phyloP scores from a whole-genome alignment of 148 eudicot genomes.

The Drosera capensis region DNA sequence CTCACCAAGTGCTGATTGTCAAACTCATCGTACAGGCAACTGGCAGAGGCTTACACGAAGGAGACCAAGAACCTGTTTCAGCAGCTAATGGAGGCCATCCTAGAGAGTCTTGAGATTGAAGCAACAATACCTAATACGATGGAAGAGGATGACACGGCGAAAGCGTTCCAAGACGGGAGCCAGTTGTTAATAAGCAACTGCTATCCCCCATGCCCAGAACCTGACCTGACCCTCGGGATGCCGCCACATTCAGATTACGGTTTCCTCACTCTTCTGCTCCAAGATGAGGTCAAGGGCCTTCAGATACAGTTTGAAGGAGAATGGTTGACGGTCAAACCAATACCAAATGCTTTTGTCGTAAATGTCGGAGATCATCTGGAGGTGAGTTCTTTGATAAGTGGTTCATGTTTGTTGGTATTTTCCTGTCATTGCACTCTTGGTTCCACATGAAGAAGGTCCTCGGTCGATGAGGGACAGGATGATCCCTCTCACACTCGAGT shows the following conservation, averaged over 20 bases:
- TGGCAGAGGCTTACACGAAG: conserved; percentile 34
- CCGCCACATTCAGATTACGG: conserved; percentile 94
- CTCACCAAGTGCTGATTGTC: neutral
- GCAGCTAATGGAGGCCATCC: conserved; percentile 52
- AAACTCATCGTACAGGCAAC: conserved; percentile 28
- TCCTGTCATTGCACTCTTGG: neutral
- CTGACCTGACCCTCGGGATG: conserved; percentile 64
- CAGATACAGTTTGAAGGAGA: conserved; percentile 41
- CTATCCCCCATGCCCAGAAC: conserved; percentile 81
- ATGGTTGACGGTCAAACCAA: conserved; percentile 69
- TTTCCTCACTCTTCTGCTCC: conserved; percentile 73
- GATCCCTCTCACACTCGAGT: too few relatives aligned
- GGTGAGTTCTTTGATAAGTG: conserved; percentile 37
- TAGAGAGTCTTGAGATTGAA: conserved; percentile 46
- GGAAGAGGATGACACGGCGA: conserved; percentile 6
- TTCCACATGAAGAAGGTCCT: neutral
- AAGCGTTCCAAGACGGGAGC: conserved; percentile 63
- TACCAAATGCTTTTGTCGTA: conserved; percentile 60
- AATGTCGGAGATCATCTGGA: conserved; percentile 84
- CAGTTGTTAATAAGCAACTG: conserved; percentile 65
- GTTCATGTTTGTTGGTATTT: neutral
- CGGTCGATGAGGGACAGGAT: too few relatives aligned
- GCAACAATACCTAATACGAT: neutral
- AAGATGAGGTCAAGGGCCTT: conserved; percentile 64
- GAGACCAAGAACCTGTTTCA: conserved; percentile 40